A percentile compares a stretch with the other conserved stretches of the same genome.
These are phyloP conservation scores for Trypanosoma platydactyli DNA, from an alignment of 208 protist species.

Conservation along the genomic window DNA sequence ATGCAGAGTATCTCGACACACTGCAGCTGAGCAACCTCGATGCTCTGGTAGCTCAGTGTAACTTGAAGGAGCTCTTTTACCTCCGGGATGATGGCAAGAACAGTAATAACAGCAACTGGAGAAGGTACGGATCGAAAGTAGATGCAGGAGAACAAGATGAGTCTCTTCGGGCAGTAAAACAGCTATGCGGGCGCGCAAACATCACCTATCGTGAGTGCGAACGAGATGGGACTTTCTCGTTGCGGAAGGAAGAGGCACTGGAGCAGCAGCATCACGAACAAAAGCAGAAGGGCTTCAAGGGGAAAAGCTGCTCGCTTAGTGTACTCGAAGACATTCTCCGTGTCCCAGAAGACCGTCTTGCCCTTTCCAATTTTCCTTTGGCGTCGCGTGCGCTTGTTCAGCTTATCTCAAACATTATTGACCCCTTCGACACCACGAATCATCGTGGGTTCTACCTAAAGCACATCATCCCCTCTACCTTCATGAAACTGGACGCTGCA, in stretches of 20 bases:
- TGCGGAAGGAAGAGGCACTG: conserved; percentile 12
- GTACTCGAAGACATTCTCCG: conserved; percentile 71
- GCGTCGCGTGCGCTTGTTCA: conserved; percentile 66
- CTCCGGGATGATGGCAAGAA: conserved; percentile 10
- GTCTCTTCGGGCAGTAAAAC: conserved; percentile 49
- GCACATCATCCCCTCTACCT: conserved; percentile 79
- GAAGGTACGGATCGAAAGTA: not conserved
- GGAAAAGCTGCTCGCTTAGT: conserved; percentile 25
- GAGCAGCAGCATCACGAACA: conserved; percentile 32
- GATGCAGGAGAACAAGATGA: conserved; percentile 35
- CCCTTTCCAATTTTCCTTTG: conserved; percentile 40
- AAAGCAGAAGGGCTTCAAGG: conserved; percentile 18
- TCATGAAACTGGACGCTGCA: conserved; percentile 94
- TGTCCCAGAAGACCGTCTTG: conserved; percentile 76
- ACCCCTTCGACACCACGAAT: conserved; percentile 70
- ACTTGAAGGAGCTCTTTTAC: conserved; percentile 78
- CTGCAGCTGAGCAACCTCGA: conserved; percentile 75
- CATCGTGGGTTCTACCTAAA: conserved; percentile 79
- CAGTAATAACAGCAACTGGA: not conserved
- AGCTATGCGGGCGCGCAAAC: conserved; percentile 80
- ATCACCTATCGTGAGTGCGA: conserved; percentile 39
- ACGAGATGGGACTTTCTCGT: conserved; percentile 14
- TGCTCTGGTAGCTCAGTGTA: conserved; percentile 76
- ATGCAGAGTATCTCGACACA: conserved; percentile 81
- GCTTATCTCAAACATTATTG: conserved; percentile 49